Evolutionary conservation across 176 grass and related monocot genomes (phyloP).

Genomic region (Poa pratensis): DNA sequence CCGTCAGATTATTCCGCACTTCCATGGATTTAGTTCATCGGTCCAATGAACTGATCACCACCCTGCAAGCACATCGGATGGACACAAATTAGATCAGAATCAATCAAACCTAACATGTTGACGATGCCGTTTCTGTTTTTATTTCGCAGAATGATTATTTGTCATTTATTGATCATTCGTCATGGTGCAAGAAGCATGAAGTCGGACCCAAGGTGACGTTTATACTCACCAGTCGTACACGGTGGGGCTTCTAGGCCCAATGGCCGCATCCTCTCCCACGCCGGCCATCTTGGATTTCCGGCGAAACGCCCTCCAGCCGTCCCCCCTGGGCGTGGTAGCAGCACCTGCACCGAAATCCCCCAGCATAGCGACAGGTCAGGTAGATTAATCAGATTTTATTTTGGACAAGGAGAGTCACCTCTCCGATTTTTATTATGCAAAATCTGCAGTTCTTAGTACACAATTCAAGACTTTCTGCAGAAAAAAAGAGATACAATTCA

Average conservation of each 20-base stretch:
- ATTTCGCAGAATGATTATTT: background rate
- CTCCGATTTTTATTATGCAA: too few species aligned
- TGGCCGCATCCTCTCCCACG: conserved; percentile 31
- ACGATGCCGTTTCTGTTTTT: background rate
- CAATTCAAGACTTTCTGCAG: too few species aligned
- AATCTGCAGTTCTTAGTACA: too few species aligned
- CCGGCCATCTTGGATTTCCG: conserved; percentile 54
- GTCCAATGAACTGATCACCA: conserved; percentile 84
- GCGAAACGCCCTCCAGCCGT: conserved; percentile 55
- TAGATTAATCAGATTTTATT: background rate
- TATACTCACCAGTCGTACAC: conserved; percentile 88
- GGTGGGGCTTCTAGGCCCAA: conserved; percentile 77
- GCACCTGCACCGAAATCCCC: conserved; percentile 45
- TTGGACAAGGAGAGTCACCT: too few species aligned
- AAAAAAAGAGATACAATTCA: too few species aligned
- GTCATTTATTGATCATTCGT: background rate
- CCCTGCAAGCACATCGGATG: conserved; percentile 53
- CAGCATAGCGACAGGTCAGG: conserved; percentile 2
- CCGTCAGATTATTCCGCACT: conserved; percentile 20
- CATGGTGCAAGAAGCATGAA: background rate
- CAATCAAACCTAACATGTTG: background rate
- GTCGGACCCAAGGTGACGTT: background rate
- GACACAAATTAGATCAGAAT: background rate
- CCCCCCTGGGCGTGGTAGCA: conserved; percentile 55
- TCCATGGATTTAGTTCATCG: conserved; percentile 31